Evolutionary conservation across 2,329 filamentous ascomycete genomes (phyloP), one percentile per base, ranked within the genome.

Genomic region (Penicillium brevicompactum): DNA sequence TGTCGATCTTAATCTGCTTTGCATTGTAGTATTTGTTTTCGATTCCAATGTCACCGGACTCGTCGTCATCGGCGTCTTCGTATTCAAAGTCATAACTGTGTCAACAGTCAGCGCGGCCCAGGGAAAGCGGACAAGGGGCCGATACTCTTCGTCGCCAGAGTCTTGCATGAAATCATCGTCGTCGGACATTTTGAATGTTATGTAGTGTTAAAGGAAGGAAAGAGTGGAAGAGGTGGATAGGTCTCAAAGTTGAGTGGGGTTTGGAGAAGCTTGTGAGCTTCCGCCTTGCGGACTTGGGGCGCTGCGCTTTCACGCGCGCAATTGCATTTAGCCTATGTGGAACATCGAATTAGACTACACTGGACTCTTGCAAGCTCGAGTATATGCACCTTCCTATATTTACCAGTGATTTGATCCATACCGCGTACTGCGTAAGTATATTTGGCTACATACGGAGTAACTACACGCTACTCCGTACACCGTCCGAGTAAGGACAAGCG

Each of bases 21-120:
- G 94, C 94, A 76, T 97, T 97, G 83, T 97, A 99, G 81, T 99
- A 99, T 78, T 96, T 97, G 81, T 99, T 99, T 74, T 99, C 94
- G 73, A 97, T 95, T 64, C 93, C 92, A 67, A 97, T 90, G 72
- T 97, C 91, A 55, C 88, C 92, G 31, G 84, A 86, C 55, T 96
- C 88, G 42, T 95, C 90, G 46, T 94, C 92, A 53, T 96, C 91
- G 62, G 92, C 91, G 66, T 92, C 94, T 72, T 97, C 93, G 76
- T 97, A 97, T 70, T 97, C 93, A 73, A 97, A 97, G 77, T 97
- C 94, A 72, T 97, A 92, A 68, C 88, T 90, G 54, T 50, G 14
- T 31, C 37, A n/a, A 37, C 40, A 45, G 72, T 72, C 55, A 74
- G 66, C 63, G 56, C 24, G 14, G 49, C 40, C 49, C 42, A 18